Base-by-base conservation (phyloP, 1,284 basidiomycete genomes). In the Cryptococcus depauperatus region DNA sequence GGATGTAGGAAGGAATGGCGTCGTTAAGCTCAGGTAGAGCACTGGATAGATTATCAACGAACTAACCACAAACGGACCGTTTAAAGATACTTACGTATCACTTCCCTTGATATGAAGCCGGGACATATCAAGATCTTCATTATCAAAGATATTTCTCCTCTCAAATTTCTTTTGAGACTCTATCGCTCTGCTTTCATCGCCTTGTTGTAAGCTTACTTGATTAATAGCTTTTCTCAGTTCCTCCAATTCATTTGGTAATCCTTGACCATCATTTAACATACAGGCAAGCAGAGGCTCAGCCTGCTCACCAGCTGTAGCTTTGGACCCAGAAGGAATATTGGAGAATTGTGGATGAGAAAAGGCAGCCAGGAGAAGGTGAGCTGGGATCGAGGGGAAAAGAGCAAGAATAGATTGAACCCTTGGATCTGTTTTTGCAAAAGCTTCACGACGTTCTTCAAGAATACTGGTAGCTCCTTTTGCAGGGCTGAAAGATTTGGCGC, bases 1-100 rank as follows among this genome's bases (percentile, higher is more conserved):
- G 88, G 76, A 89, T 82, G 56, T 82, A 75, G 37, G 82, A 81
- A 4, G 81, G 76, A 56, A 81, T 80, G 1, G 75, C 70, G 4
- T 76, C 74, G 54, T 86, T 83, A 26, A 75, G 70, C 11, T 51
- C 42, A 3, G 80, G 62, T 9, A 69, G 60, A 19, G 66, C 55
- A 3, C 73, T 74, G 25, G 76, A 72, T 10, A 74, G 1, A 35
- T n/a, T n/a, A n/a, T n/a, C n/a, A n/a, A n/a, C n/a, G n/a, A n/a
- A n/a, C n/a, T n/a, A n/a, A n/a, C n/a, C n/a, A 30, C 28, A 41
- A 27, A 41, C 27, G 13, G 18, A 22, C 7, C 16, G 35, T 6
- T 11, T 10, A 26, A 25, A 33, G n/a, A 22, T 14, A 37, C 28
- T 34, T 25, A 51, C 22, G 37, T 49, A 74, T 28, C 57, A 81